phyloP scores from a whole-genome alignment of 2,329 filamentous ascomycete genomes.

The Cordyceps tenuipes region DNA sequence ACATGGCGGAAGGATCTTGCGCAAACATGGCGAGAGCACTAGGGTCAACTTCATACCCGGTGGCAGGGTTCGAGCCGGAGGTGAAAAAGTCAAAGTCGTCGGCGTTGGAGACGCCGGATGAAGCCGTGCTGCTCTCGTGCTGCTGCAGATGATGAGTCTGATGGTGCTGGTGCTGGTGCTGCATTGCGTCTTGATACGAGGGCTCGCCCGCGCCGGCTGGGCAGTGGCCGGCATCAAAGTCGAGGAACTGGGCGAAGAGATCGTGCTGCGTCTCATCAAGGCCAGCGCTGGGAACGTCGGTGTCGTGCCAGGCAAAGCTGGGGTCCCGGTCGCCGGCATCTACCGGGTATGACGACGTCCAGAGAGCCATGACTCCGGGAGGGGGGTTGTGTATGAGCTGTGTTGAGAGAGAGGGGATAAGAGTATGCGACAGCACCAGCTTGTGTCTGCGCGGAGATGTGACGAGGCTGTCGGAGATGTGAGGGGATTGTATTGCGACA shows the following conservation, averaged over 20 bases:
- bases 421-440: not conserved
- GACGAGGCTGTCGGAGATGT: not conserved
- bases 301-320: slow-evolving; percentile 28
- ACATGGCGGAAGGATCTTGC: slow-evolving; percentile 2
- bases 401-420: not conserved
- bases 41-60: slow-evolving; percentile 24
- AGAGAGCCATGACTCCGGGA: slow-evolving; percentile 25
- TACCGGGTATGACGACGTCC: slow-evolving; percentile 27
- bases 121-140: slow-evolving; percentile 24
- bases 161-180: not conserved
- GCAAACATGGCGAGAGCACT: slow-evolving; percentile 19
- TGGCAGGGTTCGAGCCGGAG: slow-evolving; percentile 24
- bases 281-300: slow-evolving; percentile 19
- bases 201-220: slow-evolving; percentile 19
- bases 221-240: slow-evolving; percentile 25
- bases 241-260: slow-evolving; percentile 30
- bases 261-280: slow-evolving; percentile 24
- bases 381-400: not conserved
- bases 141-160: not conserved
- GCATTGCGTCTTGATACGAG: slow-evolving; percentile 19
- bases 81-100: slow-evolving; percentile 31
- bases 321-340: slow-evolving; percentile 27
- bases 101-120: slow-evolving; percentile 27
- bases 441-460: not conserved
- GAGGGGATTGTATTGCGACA: slow-evolving; percentile 1